phyloP scores from a whole-genome alignment of 2,329 filamentous ascomycete genomes.

The Fusarium albosuccineum region DNA sequence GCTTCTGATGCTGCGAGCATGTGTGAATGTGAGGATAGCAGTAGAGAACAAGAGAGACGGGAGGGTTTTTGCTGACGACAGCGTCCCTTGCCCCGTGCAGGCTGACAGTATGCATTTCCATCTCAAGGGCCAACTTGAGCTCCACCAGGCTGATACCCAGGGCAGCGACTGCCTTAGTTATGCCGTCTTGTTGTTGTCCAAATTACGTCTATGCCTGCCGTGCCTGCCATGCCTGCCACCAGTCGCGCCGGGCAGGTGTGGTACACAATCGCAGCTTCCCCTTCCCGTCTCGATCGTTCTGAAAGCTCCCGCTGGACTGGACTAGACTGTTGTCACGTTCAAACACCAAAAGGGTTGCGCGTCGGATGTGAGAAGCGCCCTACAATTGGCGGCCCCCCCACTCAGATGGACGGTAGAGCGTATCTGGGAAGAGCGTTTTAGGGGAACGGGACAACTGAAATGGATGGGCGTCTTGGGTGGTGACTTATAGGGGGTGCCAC shows the following conservation, averaged over 20 bases:
- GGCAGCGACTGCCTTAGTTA: slow-evolving; percentile 1
- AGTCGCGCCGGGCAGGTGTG: slow-evolving; percentile 13
- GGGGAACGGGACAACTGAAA: slow-evolving; percentile 7
- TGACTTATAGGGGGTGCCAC: slow-evolving; percentile 27
- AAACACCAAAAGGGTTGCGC: slow-evolving; percentile 32
- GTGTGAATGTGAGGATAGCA: slow-evolving; percentile 30
- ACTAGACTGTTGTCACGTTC: slow-evolving; percentile 33
- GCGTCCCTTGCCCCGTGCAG: slow-evolving; percentile 40
- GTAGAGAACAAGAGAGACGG: slow-evolving; percentile 6
- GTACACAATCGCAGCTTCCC: slow-evolving; percentile 6
- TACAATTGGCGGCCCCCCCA: slow-evolving; percentile 18
- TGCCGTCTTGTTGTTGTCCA: slow-evolving; percentile 6
- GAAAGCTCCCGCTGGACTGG: slow-evolving; percentile 19
- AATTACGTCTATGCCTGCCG: slow-evolving; percentile 1
- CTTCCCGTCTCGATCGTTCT: slow-evolving; percentile 15
- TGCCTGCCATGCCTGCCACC: slow-evolving; percentile 4
- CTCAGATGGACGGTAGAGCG: slow-evolving; percentile 8
- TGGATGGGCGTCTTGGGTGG: slow-evolving; percentile 16
- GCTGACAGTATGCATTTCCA: slow-evolving; percentile 33
- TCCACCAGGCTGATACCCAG: slow-evolving; percentile 36
- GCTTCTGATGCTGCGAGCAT: slow-evolving; percentile 17
- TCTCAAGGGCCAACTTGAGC: slow-evolving; percentile 29
- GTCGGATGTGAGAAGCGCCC: slow-evolving; percentile 23
- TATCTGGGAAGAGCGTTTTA: not conserved
- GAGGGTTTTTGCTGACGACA: slow-evolving; percentile 37